Base-by-base conservation (phyloP, 1,284 basidiomycete species). In the Fomitopsis pinicola region DNA sequence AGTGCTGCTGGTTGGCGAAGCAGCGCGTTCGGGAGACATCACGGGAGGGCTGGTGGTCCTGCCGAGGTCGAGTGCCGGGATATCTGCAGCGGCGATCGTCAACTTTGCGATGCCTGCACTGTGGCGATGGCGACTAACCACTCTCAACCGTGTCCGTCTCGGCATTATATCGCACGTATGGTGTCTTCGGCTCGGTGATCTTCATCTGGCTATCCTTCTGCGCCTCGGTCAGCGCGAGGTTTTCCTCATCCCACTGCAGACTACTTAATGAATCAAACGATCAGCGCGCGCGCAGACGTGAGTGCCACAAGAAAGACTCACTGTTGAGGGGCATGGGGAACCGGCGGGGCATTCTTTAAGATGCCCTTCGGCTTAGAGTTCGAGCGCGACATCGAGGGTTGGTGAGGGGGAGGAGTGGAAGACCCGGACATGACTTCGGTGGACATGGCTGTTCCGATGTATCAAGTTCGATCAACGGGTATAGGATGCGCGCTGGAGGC, bases 121-220 rank as follows among this genome's bases (percentile, higher is more conserved):
- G 42, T 53, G 26, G 36, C 35, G 14, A 33, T 54, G 60, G 5
- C 33, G 19, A 42, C 52, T 68, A 57, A 91, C 91, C 86, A 70
- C 88, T 85, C 74, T 93, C 91, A 50, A 95, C 77, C 60, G 85
- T 83, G 72, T 95, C 94, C 46, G 90, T 91, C 73, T 91, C 88
- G 0, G 92, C 84, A 68, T 95, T 92, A 74, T 95, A 95, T 64
- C 92, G 82, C 58, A 97, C 94, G 75, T 91, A 97, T 0, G 94
- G 94, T n/a, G 94, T 97, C 84, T 97, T 97, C 57, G 94, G 94
- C 72, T 97, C 94, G 4, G 92, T 94, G 71, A 97, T 97, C 85
- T 95, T 97, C 94, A 96, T 97, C 71, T 94, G 79, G 67, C 92
- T 94, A 71, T 96, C 94, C 75, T 95, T 95, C 80, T 91, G 87